phyloP scores from a whole-genome alignment of 140 eudicot genomes.

The Flaveria floridana region DNA sequence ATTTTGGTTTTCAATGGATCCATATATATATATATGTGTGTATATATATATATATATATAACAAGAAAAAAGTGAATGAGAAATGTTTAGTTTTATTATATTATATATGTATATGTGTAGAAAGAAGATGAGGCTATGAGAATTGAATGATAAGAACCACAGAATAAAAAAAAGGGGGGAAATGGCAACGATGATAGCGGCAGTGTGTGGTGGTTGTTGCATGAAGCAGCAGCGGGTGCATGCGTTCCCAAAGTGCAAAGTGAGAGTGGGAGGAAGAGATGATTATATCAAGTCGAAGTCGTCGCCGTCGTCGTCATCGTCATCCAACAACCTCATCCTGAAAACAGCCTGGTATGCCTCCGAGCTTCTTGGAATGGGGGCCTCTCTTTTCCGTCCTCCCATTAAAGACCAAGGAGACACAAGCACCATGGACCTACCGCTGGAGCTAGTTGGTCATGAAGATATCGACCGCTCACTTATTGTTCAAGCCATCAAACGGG shows the following conservation, averaged over 20 bases:
- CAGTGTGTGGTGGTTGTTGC: too few species aligned
- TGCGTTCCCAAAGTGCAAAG: constrained; percentile 20
- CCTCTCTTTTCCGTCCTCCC: constrained; percentile 74
- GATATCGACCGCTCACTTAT: constrained; percentile 53
- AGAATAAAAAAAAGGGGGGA: not conserved
- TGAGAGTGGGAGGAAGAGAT: constrained; percentile 11
- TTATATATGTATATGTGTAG: too few species aligned
- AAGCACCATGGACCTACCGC: not conserved
- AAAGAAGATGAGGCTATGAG: too few species aligned
- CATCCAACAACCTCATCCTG: constrained; percentile 45
- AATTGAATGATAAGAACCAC: too few species aligned
- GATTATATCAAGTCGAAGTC: too few species aligned
- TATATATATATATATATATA: too few species aligned
- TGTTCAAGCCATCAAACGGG: constrained; percentile 70
- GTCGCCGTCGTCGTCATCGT: too few species aligned
- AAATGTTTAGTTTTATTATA: too few species aligned
- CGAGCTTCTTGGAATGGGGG: constrained; percentile 88
- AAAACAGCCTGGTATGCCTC: constrained; percentile 96
- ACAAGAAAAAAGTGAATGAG: too few species aligned
- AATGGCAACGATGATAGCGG: constrained; percentile 23
- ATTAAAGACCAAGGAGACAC: constrained; percentile 13
- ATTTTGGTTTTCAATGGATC: too few species aligned
- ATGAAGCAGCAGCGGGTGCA: too few species aligned
- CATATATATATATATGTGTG: too few species aligned
- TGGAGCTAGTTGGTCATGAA: constrained; percentile 38